Evolutionary conservation across 805 yeast genomes (phyloP), one percentile per base, ranked within the genome.

Genomic region (Jamesozyma spencerorum): DNA sequence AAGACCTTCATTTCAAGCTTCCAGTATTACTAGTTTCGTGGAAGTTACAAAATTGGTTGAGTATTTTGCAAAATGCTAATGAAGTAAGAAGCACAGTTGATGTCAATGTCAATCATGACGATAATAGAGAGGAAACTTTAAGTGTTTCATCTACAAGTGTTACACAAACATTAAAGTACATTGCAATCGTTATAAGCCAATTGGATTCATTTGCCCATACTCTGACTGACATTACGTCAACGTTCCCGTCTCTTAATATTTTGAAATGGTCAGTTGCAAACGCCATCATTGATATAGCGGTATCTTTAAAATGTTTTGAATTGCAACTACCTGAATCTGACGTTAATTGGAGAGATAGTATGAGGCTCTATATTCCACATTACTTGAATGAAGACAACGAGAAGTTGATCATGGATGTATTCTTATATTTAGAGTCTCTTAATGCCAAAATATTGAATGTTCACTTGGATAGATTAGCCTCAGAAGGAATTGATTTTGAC

Each of bases 11-110:
- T 40, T 55, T 59, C 33, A 58, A 49, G 36, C 19, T 59, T 28
- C 44, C 60, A 17, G 48, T 55, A 2, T 33, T 57, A 18, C 31
- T 54, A 11, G 53, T 48, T 13, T 45, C 58, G 7, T 56, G 64
- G 61, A 47, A 53, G 35, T 36, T 59, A 31, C 55, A 57, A 31
- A 50, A 48, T 36, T 60, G 63, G 63, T 43, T 45, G 2, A 54
- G 51, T 12, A 46, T 54, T 17, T 35, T 58, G 10, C 45, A 48
- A 18, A 46, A 41, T 8, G 19, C 41, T 5, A 30, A 29, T 5
- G 40, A 38, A 12, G 32, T 20, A 10, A 19, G 34, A 19, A 27
- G 18, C 4, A 12, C 22, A 14, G 26, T 18, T 12, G 18, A 14
- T 4, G 20, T 22, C 13, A 4, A n/a, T 10, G 14, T 29, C 5